Conservation (phyloP, 345 rosid genomes). For the Arabis hirsuta region DNA sequence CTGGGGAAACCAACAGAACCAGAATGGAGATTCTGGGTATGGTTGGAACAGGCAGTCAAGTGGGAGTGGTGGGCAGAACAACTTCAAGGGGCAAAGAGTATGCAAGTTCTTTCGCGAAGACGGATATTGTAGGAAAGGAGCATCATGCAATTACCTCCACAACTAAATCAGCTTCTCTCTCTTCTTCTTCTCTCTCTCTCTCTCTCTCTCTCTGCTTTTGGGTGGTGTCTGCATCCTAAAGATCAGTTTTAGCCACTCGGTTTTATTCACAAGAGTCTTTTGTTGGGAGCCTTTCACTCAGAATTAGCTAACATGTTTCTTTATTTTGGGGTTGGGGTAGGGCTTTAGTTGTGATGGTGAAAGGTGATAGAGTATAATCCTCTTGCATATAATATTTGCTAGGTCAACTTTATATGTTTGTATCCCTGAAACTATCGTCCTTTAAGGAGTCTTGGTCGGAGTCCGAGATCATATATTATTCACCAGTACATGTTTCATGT, state of each 20-base stretch:
- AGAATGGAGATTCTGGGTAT: slow-evolving; percentile 63
- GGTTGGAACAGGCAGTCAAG: slow-evolving; percentile 55
- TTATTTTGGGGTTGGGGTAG: slow-evolving; percentile 25
- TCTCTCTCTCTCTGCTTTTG: slow-evolving; percentile 14
- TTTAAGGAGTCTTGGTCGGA: neutral
- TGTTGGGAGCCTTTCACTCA: slow-evolving; percentile 23
- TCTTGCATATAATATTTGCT: slow-evolving; percentile 39
- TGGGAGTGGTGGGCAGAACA: slow-evolving; percentile 37
- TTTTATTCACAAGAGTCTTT: slow-evolving; percentile 22
- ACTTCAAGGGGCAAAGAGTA: slow-evolving; percentile 61
- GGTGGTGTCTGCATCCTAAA: slow-evolving; percentile 6
- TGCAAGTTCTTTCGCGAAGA: slow-evolving; percentile 51
- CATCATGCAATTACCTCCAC: slow-evolving; percentile 73
- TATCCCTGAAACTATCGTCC: neutral
- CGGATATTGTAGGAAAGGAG: slow-evolving; percentile 78
- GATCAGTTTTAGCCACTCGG: slow-evolving; percentile 22
- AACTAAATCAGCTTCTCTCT: slow-evolving; percentile 36
- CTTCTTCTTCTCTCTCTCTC: neutral
- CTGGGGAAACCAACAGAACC: slow-evolving; percentile 63
- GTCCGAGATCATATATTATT: neutral
- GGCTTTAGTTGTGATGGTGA: slow-evolving; percentile 26
- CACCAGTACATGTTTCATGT: slow-evolving; percentile 15
- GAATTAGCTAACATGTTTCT: slow-evolving; percentile 35
- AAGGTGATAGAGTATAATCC: slow-evolving; percentile 15
- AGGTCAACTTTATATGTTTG: slow-evolving; percentile 29